phyloP scores from a whole-genome alignment of 1,284 basidiomycete genomes.

The Cutaneotrichosporon spelunceum region DNA sequence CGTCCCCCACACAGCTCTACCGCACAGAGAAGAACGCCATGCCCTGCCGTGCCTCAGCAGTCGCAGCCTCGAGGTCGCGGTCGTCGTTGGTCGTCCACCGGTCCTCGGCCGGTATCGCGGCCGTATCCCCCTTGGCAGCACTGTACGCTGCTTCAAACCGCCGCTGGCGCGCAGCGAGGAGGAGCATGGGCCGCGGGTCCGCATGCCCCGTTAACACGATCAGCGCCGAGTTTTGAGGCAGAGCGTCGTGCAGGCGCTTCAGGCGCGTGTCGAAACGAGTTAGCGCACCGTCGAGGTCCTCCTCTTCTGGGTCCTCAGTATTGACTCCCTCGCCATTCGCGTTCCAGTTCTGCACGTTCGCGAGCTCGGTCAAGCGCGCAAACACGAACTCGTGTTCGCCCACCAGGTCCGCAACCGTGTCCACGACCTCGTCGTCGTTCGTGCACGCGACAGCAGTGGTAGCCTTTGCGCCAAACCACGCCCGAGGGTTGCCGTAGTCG shows the following conservation, averaged over 20 bases:
- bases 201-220: slow-evolving; percentile 81
- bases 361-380: slow-evolving; percentile 72
- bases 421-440: slow-evolving; percentile 66
- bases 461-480: slow-evolving; percentile 78
- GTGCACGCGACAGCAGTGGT: slow-evolving; percentile 68
- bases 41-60: slow-evolving; percentile 72
- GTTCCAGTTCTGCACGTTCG: slow-evolving; percentile 70
- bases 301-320: slow-evolving; percentile 8
- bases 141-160: slow-evolving; percentile 69
- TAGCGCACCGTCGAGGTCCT: slow-evolving; percentile 33
- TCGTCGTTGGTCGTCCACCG: slow-evolving; percentile 74
- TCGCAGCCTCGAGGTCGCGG: slow-evolving; percentile 70
- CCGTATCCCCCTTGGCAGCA: slow-evolving; percentile 48
- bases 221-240: slow-evolving; percentile 74
- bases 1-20: neutral
- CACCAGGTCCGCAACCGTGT: slow-evolving; percentile 62
- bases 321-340: neutral
- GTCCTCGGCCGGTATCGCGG: slow-evolving; percentile 48
- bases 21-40: slow-evolving; percentile 71
- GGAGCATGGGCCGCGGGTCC: slow-evolving; percentile 73
- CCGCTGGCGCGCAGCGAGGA: slow-evolving; percentile 64
- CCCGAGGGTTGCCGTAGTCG: slow-evolving; percentile 74
- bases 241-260: slow-evolving; percentile 60
- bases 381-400: slow-evolving; percentile 73
- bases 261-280: slow-evolving; percentile 62